phyloP scores from a whole-genome alignment of 2,329 filamentous ascomycete species.

The Fusarium longipes region DNA sequence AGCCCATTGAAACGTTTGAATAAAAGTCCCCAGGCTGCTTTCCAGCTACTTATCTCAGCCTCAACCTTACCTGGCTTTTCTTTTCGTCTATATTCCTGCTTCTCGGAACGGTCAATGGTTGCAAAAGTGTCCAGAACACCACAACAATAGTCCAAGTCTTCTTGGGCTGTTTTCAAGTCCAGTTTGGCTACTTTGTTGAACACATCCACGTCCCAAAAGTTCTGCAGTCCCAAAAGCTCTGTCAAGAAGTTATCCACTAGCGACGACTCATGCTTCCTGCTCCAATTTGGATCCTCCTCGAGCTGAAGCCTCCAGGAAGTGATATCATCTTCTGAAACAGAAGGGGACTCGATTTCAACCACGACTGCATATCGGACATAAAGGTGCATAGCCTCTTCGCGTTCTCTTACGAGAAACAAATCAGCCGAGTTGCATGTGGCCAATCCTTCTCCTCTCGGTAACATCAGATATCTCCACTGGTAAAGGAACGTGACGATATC shows the following conservation, averaged over 20 bases:
- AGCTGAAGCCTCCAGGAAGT: conserved; percentile 5
- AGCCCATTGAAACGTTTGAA: conserved; percentile 1
- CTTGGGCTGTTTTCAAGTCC: background rate
- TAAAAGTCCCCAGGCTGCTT: conserved; percentile 4
- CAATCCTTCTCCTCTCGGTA: background rate
- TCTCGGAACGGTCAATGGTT: background rate
- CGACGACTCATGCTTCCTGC: background rate
- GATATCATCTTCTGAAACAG: background rate
- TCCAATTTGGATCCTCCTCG: conserved; percentile 5
- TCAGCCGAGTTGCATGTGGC: background rate
- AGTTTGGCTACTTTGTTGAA: background rate
- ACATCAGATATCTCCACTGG: conserved; percentile 13
- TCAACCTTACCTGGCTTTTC: background rate
- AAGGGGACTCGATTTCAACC: background rate
- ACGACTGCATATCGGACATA: conserved; percentile 4
- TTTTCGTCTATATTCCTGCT: background rate
- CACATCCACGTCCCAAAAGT: background rate
- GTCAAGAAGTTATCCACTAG: background rate
- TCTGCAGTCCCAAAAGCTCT: conserved; percentile 1
- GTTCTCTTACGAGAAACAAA: background rate
- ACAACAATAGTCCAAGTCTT: background rate
- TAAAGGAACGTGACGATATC: conserved; percentile 8
- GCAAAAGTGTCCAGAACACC: background rate
- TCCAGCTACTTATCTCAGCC: background rate
- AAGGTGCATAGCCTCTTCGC: background rate